phyloP scores from a whole-genome alignment of 2,329 filamentous ascomycete genomes.

The Eurotiales sp. region DNA sequence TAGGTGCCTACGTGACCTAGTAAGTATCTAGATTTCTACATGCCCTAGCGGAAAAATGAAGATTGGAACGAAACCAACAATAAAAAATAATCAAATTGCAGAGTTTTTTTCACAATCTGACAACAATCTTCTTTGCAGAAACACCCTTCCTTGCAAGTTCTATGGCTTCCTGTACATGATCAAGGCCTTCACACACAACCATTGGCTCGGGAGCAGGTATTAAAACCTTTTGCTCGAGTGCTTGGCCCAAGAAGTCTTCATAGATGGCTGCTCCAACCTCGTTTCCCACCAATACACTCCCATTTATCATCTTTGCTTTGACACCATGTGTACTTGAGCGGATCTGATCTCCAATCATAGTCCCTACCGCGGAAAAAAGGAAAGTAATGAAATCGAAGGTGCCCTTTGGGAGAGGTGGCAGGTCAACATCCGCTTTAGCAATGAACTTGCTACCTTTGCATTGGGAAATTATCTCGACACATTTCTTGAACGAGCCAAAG shows the following conservation, averaged over 20 bases:
- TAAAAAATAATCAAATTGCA: no score
- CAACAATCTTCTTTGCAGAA: conserved; percentile 6
- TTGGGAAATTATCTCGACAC: conserved; percentile 14
- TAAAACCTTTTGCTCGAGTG: conserved; percentile 26
- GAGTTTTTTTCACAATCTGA: no score
- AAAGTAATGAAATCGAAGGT: not conserved
- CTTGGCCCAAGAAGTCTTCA: conserved; percentile 29
- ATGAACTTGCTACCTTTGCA: conserved; percentile 4
- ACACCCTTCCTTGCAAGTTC: not conserved
- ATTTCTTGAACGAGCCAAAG: conserved; percentile 12
- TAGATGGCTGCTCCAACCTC: conserved; percentile 29
- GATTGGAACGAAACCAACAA: no score
- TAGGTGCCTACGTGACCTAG: no score
- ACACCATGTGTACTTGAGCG: conserved; percentile 4
- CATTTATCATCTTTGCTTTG: conserved; percentile 4
- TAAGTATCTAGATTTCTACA: no score
- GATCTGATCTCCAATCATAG: not conserved
- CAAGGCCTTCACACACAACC: conserved; percentile 22
- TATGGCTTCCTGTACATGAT: conserved; percentile 2
- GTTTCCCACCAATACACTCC: conserved; percentile 14
- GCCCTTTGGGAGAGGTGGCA: not conserved
- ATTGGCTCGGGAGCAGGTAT: conserved; percentile 30
- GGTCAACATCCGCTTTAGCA: not conserved
- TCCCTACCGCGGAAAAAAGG: no score
- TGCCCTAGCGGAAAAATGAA: no score